A percentile compares a stretch with the other conserved stretches of the same genome.
These are phyloP conservation scores for Tillandsia leiboldiana DNA, from an alignment of 176 grass and related monocot species.

Conservation along the genomic window DNA sequence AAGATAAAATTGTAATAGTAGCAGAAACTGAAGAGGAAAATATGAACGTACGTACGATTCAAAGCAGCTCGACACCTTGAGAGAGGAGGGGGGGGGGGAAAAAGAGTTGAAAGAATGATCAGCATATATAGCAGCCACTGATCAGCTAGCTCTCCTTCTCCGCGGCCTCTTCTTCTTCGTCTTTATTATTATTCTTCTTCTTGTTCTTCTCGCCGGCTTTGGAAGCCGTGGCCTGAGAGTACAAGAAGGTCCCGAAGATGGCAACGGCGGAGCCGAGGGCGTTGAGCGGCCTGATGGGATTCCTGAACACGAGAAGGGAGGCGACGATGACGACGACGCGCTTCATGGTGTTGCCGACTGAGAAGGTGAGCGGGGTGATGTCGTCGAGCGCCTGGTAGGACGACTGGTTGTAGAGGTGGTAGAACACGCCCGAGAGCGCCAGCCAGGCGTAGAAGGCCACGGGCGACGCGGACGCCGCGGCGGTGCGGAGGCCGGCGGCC, in stretches of 20 bases:
- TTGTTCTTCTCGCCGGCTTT: background rate
- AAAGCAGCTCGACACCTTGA: too few relatives aligned
- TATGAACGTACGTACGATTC: too few relatives aligned
- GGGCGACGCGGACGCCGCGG: constrained; percentile 9
- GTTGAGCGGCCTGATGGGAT: constrained; percentile 33
- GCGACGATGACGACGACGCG: constrained; percentile 36
- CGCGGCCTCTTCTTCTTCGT: too few relatives aligned
- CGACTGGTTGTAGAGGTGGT: constrained; percentile 45
- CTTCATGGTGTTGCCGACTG: constrained; percentile 44
- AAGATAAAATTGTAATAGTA: too few relatives aligned
- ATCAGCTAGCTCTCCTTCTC: too few relatives aligned
- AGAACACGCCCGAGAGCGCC: constrained; percentile 34
- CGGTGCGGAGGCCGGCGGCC: constrained; percentile 16
- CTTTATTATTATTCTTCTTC: background rate
- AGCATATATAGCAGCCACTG: too few relatives aligned
- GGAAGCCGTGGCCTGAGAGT: constrained; percentile 21
- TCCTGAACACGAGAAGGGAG: constrained; percentile 33
- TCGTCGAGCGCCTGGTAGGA: constrained; percentile 44
- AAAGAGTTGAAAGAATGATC: too few relatives aligned
- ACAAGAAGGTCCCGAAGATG: constrained; percentile 36
- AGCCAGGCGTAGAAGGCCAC: constrained; percentile 28
- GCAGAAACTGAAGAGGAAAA: too few relatives aligned
- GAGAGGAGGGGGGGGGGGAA: too few relatives aligned
- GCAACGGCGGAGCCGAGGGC: constrained; percentile 37
- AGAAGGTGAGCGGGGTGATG: constrained; percentile 39